Evolutionary conservation across 78 protist genomes (phyloP), one percentile per base, ranked within the genome.

Genomic region (Dictyostelium brefeldianum): DNA sequence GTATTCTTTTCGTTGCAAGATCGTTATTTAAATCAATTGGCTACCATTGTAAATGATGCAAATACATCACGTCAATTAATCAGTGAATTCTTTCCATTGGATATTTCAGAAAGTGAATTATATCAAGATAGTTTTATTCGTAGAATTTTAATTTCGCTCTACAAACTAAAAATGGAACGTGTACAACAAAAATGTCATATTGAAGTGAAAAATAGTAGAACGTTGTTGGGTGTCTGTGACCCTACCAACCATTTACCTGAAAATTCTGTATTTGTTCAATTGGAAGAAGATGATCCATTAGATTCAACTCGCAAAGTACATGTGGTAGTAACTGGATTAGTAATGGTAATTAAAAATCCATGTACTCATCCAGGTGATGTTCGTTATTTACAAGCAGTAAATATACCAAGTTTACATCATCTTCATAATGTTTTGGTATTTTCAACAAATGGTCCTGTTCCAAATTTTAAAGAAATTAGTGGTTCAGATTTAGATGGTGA

Each of bases 401-500:
- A 94, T 29, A 54, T 47, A 8, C 15, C 1, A 11, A 14, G 5
- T 17, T 48, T 90, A 6, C 11, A 17, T 29, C 78, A 90, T 56
- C 8, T 78, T 8, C 10, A 20, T 18, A 46, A 80, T 93, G 89
- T 93, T 18, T 22, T 90, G 14, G 85, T 77, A 12, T 95, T 95
- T 18, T 54, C 95, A 27, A 11, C 81, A 8, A 18, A 25, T 4
- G 97, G 97, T 2, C 41, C n/a, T 0, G 54, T 69, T n/a, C 97
- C 97, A 47, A 56, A 75, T 53, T 75, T 85, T 48, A 73, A 81
- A 20, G 70, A 89, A 71, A 65, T 56, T 3, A 29, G 78, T 43
- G 97, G 97, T 25, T 46, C 81, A 5, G 97, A 95, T 84, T 27
- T 95, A 41, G 97, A 95, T 77, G 97, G 97, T 27, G 97, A 95